These are phyloP conservation scores for Penicillium cosmopolitanum DNA, from an alignment of 495 filamentous ascomycete genomes.

Conservation along the genomic window DNA sequence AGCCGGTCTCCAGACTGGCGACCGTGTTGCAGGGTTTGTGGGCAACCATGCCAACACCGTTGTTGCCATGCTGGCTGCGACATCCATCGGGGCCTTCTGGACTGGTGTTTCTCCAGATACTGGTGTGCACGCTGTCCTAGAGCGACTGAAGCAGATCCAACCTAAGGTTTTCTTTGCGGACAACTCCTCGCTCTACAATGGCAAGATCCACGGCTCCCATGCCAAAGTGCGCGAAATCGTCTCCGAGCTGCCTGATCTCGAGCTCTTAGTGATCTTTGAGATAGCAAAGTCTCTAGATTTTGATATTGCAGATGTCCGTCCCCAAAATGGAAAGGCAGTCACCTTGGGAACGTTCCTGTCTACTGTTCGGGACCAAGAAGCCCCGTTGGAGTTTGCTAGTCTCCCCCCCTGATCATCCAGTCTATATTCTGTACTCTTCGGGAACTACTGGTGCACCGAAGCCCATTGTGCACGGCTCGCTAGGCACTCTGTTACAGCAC, in stretches of 20 bases:
- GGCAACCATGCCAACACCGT: conserved; percentile 85
- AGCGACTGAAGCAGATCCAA: conserved; percentile 79
- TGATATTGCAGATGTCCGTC: conserved; percentile 51
- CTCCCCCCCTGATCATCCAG: conserved; percentile 79
- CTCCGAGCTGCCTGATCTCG: conserved; percentile 61
- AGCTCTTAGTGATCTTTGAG: conserved; percentile 70
- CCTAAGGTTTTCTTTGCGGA: conserved; percentile 83
- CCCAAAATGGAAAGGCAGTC: conserved; percentile 51
- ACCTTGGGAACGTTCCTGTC: conserved; percentile 56
- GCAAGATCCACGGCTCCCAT: conserved; percentile 73
- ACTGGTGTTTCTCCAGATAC: conserved; percentile 86
- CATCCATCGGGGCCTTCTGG: conserved; percentile 86
- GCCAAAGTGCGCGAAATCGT: conserved; percentile 75
- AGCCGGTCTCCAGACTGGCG: conserved; percentile 63
- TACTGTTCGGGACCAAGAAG: conserved; percentile 42
- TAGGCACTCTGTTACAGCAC: conserved; percentile 88
- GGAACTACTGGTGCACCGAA: conserved; percentile 92
- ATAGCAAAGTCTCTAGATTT: conserved; percentile 55
- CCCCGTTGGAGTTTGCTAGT: conserved; percentile 67
- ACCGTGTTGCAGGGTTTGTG: conserved; percentile 82
- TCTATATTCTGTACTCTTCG: conserved; percentile 86
- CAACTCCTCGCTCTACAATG: conserved; percentile 86
- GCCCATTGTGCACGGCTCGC: conserved; percentile 86
- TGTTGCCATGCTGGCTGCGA: conserved; percentile 82
- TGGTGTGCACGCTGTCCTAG: conserved; percentile 78